phyloP scores from a whole-genome alignment of 2,329 filamentous ascomycete species.

The Ophiostoma sp. region DNA sequence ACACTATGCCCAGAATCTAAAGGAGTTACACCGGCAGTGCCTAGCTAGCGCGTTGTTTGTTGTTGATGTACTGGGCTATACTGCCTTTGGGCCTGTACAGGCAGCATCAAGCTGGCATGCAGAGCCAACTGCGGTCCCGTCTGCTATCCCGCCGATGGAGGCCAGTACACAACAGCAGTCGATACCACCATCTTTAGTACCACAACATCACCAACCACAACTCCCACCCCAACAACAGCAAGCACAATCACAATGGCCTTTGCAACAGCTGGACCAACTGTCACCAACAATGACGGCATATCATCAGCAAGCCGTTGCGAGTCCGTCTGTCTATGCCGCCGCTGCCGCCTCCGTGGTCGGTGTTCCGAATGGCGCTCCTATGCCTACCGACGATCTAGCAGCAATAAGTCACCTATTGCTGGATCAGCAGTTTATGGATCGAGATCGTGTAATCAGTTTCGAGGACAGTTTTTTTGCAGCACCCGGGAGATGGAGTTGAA shows the following conservation, averaged over 20 bases:
- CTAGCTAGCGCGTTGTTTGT: conserved; percentile 14
- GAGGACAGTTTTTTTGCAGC: conserved; percentile 23
- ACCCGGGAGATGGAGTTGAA: conserved; percentile 16
- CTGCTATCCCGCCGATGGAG: background rate
- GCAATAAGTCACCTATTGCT: conserved; percentile 32
- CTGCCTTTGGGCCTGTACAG: background rate
- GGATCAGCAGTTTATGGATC: conserved; percentile 29
- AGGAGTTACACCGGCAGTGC: conserved; percentile 19
- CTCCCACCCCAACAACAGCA: background rate
- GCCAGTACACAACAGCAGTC: background rate
- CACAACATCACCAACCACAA: background rate
- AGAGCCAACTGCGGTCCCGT: background rate
- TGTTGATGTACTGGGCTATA: conserved; percentile 22
- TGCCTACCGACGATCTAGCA: conserved; percentile 27
- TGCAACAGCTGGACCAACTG: conserved; percentile 11
- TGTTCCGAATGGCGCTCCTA: background rate
- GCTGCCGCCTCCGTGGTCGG: conserved; percentile 16
- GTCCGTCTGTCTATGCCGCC: background rate
- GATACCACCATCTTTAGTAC: background rate
- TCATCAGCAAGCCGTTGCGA: conserved; percentile 14
- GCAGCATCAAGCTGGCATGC: background rate
- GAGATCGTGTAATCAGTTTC: conserved; percentile 30
- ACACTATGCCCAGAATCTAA: conserved; percentile 22
- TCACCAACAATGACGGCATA: conserved; percentile 14
- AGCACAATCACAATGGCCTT: conserved; percentile 2